These are phyloP conservation scores for Myxozyma nipponensis DNA, from an alignment of 805 yeast genomes.

Conservation along the genomic window DNA sequence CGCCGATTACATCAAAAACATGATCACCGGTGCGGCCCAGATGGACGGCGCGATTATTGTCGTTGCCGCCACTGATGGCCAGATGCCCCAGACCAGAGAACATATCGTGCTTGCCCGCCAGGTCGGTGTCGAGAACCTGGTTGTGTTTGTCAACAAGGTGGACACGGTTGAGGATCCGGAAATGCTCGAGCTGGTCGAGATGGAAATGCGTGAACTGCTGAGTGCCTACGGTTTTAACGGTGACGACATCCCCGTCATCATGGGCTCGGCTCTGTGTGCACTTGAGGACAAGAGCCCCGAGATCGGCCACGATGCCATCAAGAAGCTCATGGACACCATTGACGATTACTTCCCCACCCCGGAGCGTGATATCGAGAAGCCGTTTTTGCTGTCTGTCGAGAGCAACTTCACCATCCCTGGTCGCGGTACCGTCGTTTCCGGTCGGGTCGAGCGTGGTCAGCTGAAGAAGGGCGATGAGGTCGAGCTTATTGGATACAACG, in stretches of 20 bases:
- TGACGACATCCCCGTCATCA: conserved; percentile 93
- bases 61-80: conserved; percentile 98
- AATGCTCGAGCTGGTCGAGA: conserved; percentile 98
- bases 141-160: conserved; percentile 96
- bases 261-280: conserved; percentile 99
- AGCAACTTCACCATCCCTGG: conserved; percentile 97
- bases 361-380: conserved; percentile 88
- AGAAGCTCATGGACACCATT: conserved; percentile 79
- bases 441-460: conserved; percentile 98
- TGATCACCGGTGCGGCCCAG: conserved; percentile 99
- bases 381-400: conserved; percentile 96
- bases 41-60: conserved; percentile 99
- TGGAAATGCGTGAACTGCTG: conserved; percentile 99
- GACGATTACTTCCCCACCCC: conserved; percentile 97
- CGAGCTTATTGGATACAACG: conserved; percentile 91
- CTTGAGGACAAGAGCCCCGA: conserved; percentile 83
- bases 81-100: conserved; percentile 99
- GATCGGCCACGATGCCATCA: conserved; percentile 83
- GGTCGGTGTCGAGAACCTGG: conserved; percentile 97
- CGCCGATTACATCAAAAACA: conserved; percentile 86
- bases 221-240: conserved; percentile 93
- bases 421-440: conserved; percentile 99
- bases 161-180: conserved; percentile 98
- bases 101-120: conserved; percentile 97
- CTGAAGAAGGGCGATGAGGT: conserved; percentile 98